Evolutionary conservation across 2,329 filamentous ascomycete species (phyloP), one percentile per base, ranked within the genome.

Genomic region (Aspergillus chevalieri): DNA sequence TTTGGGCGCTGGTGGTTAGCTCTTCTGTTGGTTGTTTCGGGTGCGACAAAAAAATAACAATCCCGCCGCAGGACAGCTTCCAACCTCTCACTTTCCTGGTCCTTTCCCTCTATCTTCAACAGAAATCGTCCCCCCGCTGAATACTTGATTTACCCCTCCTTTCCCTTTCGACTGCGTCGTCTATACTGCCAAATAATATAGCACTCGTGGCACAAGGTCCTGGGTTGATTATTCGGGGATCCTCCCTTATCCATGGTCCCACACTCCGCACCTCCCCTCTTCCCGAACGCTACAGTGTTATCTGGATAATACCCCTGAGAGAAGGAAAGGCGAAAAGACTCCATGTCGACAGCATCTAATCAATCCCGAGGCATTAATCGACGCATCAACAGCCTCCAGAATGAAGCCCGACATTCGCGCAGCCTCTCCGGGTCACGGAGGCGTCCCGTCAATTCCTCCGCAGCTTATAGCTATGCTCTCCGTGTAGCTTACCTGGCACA

Each of bases 401-500:
- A 72, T 69, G 66, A 71, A 49, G 62, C 61, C 28, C 65, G 63
- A 44, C 67, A 67, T 54, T 71, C 71, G 47, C 69, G 72, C 55
- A 72, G 68, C 54, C 65, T 66, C 42, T 77, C 74, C 33, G 56
- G 65, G 50, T 65, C 65, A 44, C 69, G 72, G 48, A 68, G 69
- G 48, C 71, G 72, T 46, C 67, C 70, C 14, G 63, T 77, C 52
- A 72, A 61, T 57, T 64, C 77, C 67, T 87, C 94, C 61, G 89
- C 96, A 71, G 91, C 89, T 65, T 95, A 94, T 73, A 87, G 84
- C 55, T 95, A 89, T 72, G 90, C 91, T 61, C 82, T 98, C 48
- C 87, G 93, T 54, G 85, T 88, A 58, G 92, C 92, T 59, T 96
- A 89, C 71, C 86, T 98, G 51, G 81, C 92, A 70, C 94, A 98